Evolutionary conservation across 176 grass and related monocot species (phyloP).

Genomic region (Lolium rigidum): DNA sequence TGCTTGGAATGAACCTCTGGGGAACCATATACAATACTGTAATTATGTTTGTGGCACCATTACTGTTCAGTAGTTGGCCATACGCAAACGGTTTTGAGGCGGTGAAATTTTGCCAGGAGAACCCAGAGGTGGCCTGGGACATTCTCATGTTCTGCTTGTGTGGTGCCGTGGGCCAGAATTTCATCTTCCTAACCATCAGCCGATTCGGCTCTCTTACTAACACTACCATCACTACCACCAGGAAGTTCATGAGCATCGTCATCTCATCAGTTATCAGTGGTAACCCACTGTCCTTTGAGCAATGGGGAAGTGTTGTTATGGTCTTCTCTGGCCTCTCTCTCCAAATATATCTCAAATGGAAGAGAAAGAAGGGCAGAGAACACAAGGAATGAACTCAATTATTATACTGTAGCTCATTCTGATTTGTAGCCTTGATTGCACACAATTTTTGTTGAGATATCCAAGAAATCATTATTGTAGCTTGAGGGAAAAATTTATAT

Average conservation of each 20-base stretch:
- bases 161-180: slow-evolving; percentile 86
- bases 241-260: slow-evolving; percentile 95
- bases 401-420: neutral
- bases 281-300: slow-evolving; percentile 72
- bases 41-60: slow-evolving; percentile 80
- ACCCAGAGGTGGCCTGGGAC: slow-evolving; percentile 96
- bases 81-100: slow-evolving; percentile 86
- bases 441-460: slow-evolving; percentile 33
- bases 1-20: slow-evolving; percentile 99
- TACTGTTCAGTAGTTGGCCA: slow-evolving; percentile 74
- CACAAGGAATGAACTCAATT: slow-evolving; percentile 50
- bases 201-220: slow-evolving; percentile 93
- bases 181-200: slow-evolving; percentile 99
- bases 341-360: slow-evolving; percentile 88
- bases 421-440: slow-evolving; percentile 36
- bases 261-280: slow-evolving; percentile 85
- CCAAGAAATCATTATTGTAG: slow-evolving; percentile 26
- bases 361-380: slow-evolving; percentile 67
- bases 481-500: slow-evolving; percentile 8
- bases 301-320: slow-evolving; percentile 81
- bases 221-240: slow-evolving; percentile 94
- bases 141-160: slow-evolving; percentile 90
- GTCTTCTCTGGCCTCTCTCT: slow-evolving; percentile 69
- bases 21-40: slow-evolving; percentile 87
- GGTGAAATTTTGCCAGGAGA: slow-evolving; percentile 72